These are phyloP conservation scores for Verbascum thapsus DNA, from an alignment of 257 asterid genomes.

Conservation along the genomic window DNA sequence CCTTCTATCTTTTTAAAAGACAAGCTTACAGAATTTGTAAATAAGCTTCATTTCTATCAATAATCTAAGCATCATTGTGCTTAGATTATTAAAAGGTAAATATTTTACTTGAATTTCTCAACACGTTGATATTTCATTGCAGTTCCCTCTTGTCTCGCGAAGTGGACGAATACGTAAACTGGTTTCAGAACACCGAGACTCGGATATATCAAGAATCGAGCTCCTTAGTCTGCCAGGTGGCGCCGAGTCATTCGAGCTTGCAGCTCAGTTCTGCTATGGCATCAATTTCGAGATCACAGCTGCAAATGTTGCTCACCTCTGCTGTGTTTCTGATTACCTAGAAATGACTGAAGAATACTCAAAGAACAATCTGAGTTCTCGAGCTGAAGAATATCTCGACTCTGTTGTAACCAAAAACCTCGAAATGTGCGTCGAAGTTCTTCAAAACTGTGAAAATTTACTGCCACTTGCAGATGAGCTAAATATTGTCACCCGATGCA, in stretches of 20 bases:
- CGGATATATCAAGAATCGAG: constrained; percentile 68
- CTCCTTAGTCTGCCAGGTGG: constrained; percentile 89
- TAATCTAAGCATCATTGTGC: too few relatives aligned
- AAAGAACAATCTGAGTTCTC: constrained; percentile 65
- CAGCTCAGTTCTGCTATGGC: constrained; percentile 92
- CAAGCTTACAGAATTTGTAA: too few relatives aligned
- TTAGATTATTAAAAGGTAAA: neutral
- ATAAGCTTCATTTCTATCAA: too few relatives aligned
- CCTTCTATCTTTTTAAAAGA: too few relatives aligned
- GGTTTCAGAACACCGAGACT: constrained; percentile 74
- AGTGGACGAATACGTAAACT: constrained; percentile 85
- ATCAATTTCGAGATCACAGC: constrained; percentile 87
- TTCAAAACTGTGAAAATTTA: constrained; percentile 73
- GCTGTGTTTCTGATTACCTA: constrained; percentile 80
- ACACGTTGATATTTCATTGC: constrained; percentile 31
- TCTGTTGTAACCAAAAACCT: constrained; percentile 69
- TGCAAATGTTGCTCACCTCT: constrained; percentile 75
- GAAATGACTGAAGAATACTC: constrained; percentile 93
- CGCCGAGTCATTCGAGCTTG: constrained; percentile 77
- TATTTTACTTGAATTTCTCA: constrained; percentile 11
- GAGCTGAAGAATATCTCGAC: constrained; percentile 80
- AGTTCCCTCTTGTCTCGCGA: constrained; percentile 95
- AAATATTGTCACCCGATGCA: constrained; percentile 60
- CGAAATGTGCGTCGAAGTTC: constrained; percentile 87
- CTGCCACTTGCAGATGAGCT: constrained; percentile 93